phyloP scores from a whole-genome alignment of 352 stramenopile species.

The Discostella stelligera region DNA sequence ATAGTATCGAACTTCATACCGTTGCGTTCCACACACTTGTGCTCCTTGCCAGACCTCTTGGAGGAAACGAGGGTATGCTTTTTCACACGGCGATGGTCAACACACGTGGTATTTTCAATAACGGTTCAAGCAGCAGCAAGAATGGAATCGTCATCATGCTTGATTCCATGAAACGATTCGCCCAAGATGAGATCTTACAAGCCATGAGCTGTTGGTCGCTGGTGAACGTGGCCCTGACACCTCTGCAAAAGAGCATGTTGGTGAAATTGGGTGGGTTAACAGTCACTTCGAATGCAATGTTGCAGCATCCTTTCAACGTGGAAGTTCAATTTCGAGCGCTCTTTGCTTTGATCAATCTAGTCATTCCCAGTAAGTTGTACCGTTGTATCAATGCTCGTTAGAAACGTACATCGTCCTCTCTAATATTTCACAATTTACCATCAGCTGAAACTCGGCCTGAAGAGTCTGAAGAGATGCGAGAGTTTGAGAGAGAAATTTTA shows the following conservation, averaged over 20 bases:
- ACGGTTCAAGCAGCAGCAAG: conserved; percentile 47
- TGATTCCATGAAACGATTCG: conserved; percentile 78
- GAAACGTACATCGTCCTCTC: not conserved
- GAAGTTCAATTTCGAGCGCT: conserved; percentile 84
- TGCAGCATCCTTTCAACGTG: conserved; percentile 70
- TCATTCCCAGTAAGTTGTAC: conserved; percentile 72
- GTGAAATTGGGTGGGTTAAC: conserved; percentile 78
- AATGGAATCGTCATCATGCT: conserved; percentile 82
- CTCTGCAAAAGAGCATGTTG: conserved; percentile 79
- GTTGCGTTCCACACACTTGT: conserved; percentile 80
- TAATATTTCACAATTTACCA: not conserved
- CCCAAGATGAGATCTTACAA: conserved; percentile 70
- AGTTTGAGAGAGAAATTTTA: conserved; percentile 46
- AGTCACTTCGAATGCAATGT: conserved; percentile 78
- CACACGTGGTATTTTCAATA: conserved; percentile 62
- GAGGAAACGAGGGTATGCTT: conserved; percentile 80
- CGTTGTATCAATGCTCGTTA: conserved; percentile 20
- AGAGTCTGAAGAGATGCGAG: conserved; percentile 54
- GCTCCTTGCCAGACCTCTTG: conserved; percentile 76
- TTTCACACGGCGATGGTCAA: conserved; percentile 77
- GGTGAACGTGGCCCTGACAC: conserved; percentile 83
- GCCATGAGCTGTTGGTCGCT: conserved; percentile 85
- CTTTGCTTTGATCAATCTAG: conserved; percentile 85
- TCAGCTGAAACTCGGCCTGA: conserved; percentile 34
- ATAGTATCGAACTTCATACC: conserved; percentile 72